Conservation (phyloP, 306 rosid genomes). For the Cucurbita argyrosperma region DNA sequence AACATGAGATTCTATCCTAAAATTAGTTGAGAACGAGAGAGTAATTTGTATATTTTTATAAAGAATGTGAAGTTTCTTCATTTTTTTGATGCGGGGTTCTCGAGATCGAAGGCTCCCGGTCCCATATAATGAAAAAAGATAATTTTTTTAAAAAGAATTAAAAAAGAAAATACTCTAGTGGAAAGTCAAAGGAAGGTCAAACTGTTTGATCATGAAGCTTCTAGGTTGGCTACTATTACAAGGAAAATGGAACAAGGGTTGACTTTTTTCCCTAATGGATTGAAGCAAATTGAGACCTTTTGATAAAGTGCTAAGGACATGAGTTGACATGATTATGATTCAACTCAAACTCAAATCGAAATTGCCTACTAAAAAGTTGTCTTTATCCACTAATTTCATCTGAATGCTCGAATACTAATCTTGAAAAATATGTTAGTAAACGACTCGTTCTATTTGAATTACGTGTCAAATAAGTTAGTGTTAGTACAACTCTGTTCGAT, state of each 20-base stretch:
- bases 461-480: not conserved
- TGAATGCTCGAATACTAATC: not conserved
- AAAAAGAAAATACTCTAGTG: not conserved
- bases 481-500: not conserved
- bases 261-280: not conserved
- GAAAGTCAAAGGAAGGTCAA: not conserved
- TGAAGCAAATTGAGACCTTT: not conserved
- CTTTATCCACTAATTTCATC: not conserved
- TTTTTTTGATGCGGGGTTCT: no score
- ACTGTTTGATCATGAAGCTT: not conserved
- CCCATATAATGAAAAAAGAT: no score
- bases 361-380: not conserved
- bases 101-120: no score
- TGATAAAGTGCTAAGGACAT: not conserved
- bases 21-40: no score
- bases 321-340: not conserved
- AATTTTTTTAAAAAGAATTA: no score
- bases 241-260: not conserved
- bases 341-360: not conserved
- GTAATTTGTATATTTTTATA: no score
- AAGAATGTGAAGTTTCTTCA: no score
- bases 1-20: no score
- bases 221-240: not conserved
- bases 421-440: not conserved
- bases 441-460: not conserved